These are phyloP conservation scores for Claviceps fusiformis DNA, from an alignment of 2,329 filamentous ascomycete genomes.

Conservation along the genomic window DNA sequence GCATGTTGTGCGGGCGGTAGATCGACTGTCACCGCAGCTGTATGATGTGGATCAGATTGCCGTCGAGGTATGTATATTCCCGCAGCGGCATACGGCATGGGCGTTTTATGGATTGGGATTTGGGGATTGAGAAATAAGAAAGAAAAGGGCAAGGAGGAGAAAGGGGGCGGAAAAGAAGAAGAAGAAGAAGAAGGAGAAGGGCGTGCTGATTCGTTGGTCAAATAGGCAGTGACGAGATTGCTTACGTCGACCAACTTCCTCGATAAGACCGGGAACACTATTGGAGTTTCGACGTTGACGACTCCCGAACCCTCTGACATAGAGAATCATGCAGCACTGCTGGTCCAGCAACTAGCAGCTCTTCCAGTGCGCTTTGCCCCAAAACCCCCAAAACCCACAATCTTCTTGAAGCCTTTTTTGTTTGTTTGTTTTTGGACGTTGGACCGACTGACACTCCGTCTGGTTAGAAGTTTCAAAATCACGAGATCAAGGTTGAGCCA, in stretches of 20 bases:
- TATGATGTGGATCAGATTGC: slow-evolving; percentile 17
- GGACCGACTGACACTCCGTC: neutral
- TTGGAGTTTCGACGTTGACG: slow-evolving; percentile 6
- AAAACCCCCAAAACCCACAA: neutral
- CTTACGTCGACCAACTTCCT: slow-evolving; percentile 12
- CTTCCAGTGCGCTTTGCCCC: slow-evolving; percentile 9
- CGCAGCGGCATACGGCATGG: neutral
- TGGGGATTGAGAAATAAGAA: neutral
- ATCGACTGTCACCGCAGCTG: slow-evolving; percentile 10
- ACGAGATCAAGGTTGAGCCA: neutral
- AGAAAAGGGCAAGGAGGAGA: too few species aligned
- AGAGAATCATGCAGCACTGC: slow-evolving; percentile 5
- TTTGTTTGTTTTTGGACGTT: neutral
- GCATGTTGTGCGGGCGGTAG: slow-evolving; percentile 15
- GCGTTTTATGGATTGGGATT: neutral
- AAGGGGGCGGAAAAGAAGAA: too few species aligned
- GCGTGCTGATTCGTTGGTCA: neutral
- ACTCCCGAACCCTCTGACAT: slow-evolving; percentile 10
- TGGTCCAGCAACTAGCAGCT: slow-evolving; percentile 11
- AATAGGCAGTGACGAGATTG: slow-evolving; percentile 13
- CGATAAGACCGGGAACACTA: slow-evolving; percentile 11
- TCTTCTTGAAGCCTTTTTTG: neutral
- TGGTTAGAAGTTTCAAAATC: neutral
- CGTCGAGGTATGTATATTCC: slow-evolving; percentile 13
- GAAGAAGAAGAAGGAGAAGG: neutral